Percentiles rank a stretch among this genome's conserved stretches.
These are phyloP conservation scores for Malbranchea cinnamomea DNA, from an alignment of 2,329 filamentous ascomycete species.

Conservation along the genomic window DNA sequence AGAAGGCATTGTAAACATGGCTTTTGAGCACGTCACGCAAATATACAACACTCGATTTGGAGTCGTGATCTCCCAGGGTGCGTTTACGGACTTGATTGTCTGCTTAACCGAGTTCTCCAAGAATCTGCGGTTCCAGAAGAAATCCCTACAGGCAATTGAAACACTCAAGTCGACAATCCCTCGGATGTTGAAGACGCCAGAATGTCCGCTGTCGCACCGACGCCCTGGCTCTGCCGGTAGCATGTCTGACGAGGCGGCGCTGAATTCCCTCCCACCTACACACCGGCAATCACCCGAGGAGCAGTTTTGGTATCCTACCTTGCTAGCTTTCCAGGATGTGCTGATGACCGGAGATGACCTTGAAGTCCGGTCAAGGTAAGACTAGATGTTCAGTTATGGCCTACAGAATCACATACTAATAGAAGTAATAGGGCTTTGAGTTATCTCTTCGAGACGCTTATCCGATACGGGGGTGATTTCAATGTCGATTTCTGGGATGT, in stretches of 20 bases:
- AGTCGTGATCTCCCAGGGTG: constrained; percentile 88
- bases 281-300: constrained; percentile 83
- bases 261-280: constrained; percentile 44
- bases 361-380: constrained; percentile 62
- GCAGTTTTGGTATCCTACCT: constrained; percentile 94
- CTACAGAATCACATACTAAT: constrained; percentile 27
- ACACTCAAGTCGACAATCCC: constrained; percentile 84
- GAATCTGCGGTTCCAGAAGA: constrained; percentile 97
- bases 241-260: neutral
- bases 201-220: constrained; percentile 73
- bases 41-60: constrained; percentile 94
- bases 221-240: constrained; percentile 29
- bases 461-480: constrained; percentile 81
- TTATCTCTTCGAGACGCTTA: constrained; percentile 90
- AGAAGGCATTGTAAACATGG: constrained; percentile 91
- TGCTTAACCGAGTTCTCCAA: constrained; percentile 98
- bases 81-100: constrained; percentile 90
- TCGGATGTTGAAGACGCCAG: constrained; percentile 87
- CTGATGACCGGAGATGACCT: constrained; percentile 98
- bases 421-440: constrained; percentile 50
- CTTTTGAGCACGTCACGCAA: constrained; percentile 90
- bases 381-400: neutral
- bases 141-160: constrained; percentile 91
- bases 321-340: constrained; percentile 97
- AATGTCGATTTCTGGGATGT: constrained; percentile 96